Evolutionary conservation across 2,329 filamentous ascomycete species (phyloP).

Genomic region (Colletotrichum sp.): DNA sequence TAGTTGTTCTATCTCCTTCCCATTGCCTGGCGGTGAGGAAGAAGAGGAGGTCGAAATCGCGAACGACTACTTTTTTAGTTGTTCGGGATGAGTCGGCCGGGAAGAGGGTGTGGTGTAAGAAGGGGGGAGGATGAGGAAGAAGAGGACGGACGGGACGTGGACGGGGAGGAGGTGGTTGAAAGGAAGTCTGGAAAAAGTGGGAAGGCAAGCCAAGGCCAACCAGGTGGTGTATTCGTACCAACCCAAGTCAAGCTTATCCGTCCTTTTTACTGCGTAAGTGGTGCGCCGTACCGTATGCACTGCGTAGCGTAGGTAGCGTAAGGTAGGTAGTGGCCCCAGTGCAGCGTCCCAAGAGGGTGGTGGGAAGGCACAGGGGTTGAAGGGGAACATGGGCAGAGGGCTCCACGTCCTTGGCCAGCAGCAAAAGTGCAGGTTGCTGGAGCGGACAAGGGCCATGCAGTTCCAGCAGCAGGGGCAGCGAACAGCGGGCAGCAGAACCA

Average conservation of each 20-base stretch:
- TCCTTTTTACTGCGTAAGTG: not conserved
- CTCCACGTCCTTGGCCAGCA: not conserved
- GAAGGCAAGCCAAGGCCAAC: conserved; percentile 2
- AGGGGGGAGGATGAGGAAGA: conserved; percentile 17
- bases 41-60: not conserved
- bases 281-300: not conserved
- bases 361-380: not conserved
- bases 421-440: not conserved
- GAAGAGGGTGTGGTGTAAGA: conserved; percentile 10
- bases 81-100: conserved; percentile 11
- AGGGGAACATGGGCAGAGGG: not conserved
- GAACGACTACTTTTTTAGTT: not conserved
- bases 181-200: conserved; percentile 16
- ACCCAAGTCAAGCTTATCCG: not conserved
- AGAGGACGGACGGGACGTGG: not conserved
- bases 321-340: not conserved
- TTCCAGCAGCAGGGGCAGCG: not conserved
- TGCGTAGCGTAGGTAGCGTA: not conserved
- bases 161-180: conserved; percentile 18
- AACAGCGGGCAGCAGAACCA: not conserved
- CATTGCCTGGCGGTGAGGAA: not conserved
- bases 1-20: not conserved
- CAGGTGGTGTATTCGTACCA: not conserved
- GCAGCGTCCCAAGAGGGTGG: not conserved
- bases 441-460: not conserved